A percentile compares a stretch with the other conserved stretches of the same genome.
Conservation (phyloP, 1,284 basidiomycete genomes). For the Inonotus obliquus region DNA sequence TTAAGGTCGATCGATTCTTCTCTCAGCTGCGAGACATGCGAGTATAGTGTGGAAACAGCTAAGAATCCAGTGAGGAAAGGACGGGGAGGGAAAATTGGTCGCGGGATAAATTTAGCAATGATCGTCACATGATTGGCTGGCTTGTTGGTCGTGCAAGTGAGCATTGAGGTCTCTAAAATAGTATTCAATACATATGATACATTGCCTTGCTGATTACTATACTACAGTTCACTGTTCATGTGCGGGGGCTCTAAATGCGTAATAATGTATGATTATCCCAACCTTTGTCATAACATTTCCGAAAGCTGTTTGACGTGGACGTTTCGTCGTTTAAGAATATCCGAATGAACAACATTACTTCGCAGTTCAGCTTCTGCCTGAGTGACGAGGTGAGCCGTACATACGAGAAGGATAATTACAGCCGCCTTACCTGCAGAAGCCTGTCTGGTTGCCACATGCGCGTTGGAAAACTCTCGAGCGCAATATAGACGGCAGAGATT, state of each 20-base stretch:
- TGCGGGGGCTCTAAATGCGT: neutral
- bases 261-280: neutral
- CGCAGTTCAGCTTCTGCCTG: conserved; percentile 71
- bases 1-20: neutral
- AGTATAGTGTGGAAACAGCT: neutral
- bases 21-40: neutral
- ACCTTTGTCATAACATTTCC: conserved; percentile 3
- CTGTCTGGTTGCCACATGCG: conserved; percentile 91
- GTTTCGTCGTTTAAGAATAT: conserved; percentile 64
- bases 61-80: neutral
- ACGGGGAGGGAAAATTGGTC: neutral
- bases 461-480: conserved; percentile 82
- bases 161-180: no score
- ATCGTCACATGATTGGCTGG: neutral
- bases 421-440: conserved; percentile 66
- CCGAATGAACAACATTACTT: conserved; percentile 56
- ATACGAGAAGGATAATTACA: neutral
- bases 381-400: neutral
- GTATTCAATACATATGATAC: neutral
- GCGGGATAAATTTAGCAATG: neutral
- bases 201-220: neutral
- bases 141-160: no score
- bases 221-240: neutral
- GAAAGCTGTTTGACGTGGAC: conserved; percentile 39
- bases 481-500: conserved; percentile 82